Percentiles rank a stretch among this genome's conserved stretches.
Evolutionary conservation across 305 asterid species (phyloP).

Genomic region (Solanum hybrid): DNA sequence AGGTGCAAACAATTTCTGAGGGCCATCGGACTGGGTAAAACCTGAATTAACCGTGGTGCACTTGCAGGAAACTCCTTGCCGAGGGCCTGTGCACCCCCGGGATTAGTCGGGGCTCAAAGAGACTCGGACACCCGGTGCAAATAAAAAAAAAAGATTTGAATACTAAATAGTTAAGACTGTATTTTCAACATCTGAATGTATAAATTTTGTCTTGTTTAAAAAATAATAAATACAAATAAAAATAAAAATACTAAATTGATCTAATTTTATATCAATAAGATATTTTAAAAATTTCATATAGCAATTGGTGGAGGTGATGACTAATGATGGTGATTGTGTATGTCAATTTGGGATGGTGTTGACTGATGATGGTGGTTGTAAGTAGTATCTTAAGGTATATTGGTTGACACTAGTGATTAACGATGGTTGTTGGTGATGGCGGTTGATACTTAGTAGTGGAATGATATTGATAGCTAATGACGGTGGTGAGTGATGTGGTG

Average conservation of each 20-base stretch:
- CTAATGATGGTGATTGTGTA: neutral
- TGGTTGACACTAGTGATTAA: neutral
- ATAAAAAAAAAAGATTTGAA: no score
- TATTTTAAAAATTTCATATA: neutral
- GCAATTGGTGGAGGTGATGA: neutral
- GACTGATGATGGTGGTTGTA: neutral
- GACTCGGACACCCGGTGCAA: no score
- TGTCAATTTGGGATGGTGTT: neutral
- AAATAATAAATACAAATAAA: neutral
- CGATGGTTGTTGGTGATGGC: neutral
- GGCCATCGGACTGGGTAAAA: no score
- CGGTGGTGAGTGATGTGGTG: neutral
- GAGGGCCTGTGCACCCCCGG: no score
- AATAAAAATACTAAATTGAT: neutral
- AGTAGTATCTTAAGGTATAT: neutral
- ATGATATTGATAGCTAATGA: neutral
- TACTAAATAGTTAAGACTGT: neutral
- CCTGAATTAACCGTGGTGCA: no score
- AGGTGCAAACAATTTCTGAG: no score
- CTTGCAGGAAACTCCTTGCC: no score
- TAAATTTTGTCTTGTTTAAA: neutral
- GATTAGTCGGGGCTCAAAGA: no score
- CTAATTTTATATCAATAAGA: neutral
- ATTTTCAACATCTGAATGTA: neutral
- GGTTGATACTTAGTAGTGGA: neutral